phyloP scores from a whole-genome alignment of 257 asterid species.

The Solanum verrucosum region DNA sequence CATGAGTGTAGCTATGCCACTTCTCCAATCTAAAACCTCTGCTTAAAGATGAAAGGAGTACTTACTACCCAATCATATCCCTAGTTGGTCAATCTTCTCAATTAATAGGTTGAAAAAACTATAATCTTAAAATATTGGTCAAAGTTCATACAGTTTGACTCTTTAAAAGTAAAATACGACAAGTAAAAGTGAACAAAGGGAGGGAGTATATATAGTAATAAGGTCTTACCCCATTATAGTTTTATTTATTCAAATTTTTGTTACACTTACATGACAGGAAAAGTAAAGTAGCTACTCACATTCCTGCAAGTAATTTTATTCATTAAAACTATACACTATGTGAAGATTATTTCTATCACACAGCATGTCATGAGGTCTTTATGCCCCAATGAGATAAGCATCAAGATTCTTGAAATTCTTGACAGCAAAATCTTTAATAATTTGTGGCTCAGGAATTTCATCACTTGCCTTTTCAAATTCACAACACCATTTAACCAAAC shows the following conservation, averaged over 20 bases:
- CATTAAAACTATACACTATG: not conserved
- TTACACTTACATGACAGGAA: not conserved
- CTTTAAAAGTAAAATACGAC: too few species aligned
- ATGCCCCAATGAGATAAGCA: constrained; percentile 36
- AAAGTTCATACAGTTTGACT: too few species aligned
- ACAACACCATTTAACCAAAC: constrained; percentile 54
- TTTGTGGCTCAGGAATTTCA: constrained; percentile 50
- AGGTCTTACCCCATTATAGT: not conserved
- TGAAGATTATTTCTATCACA: not conserved
- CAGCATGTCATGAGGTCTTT: not conserved
- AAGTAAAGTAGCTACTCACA: not conserved
- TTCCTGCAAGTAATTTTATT: constrained; percentile 1
- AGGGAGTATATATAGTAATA: not conserved
- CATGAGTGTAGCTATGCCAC: too few species aligned
- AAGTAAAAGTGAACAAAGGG: too few species aligned
- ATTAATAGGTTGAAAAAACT: too few species aligned
- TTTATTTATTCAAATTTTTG: not conserved
- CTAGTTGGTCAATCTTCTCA: too few species aligned
- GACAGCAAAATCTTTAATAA: constrained; percentile 60
- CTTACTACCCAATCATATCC: too few species aligned
- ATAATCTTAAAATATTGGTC: too few species aligned
- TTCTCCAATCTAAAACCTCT: too few species aligned
- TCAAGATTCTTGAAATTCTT: constrained; percentile 63
- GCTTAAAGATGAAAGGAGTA: too few species aligned
- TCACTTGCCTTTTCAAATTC: constrained; percentile 57